Base-by-base conservation (phyloP, 2,329 filamentous ascomycete species). In the Cryphonectria nitschkei region DNA sequence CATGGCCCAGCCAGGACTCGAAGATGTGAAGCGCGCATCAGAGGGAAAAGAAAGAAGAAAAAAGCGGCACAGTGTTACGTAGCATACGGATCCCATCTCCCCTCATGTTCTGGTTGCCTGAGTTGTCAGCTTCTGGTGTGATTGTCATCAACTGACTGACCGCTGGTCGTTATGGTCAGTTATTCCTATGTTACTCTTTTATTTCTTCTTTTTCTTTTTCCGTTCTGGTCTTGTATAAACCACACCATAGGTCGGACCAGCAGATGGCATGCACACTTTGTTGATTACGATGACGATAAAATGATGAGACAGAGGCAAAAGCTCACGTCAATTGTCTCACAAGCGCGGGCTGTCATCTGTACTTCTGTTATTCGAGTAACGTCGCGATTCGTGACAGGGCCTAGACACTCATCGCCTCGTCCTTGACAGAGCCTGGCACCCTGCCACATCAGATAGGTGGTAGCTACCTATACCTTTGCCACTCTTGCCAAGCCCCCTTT, bases 401-500 rank as follows among this genome's bases (percentile, higher is more conserved):
- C 69, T 56, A 34, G 43, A 19, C 46, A n/a, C 34, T 19, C 41
- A 41, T 61, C 50, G 46, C 46, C 46, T 66, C 52, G 65, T 66
- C 58, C 58, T 61, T 61, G 63, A 65, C 29, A 34, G 60, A 50
- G 46, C 46, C 46, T 50, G 19, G 37, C 37, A 39, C 11, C 37
- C 37, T 39, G 37, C 8, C 37, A 39, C 37, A 39, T 9, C 37
- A 39, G 37, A 39, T 39, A 39, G 2, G 9, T 39, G 11, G 37
- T 13, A 39, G 11, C 8, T 39, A 39, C 37, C 37, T 39, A 39
- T 7, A 22, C 43, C 43, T 50, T 50, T 50, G 46, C 46, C 46
- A 50, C 46, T 50, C 22, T n/a, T 50, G 69, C 69, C 66, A 71
- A 71, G 69, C 41, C 43, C 43, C 66, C 52, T 62, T 61, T 67